Evolutionary conservation across 352 stramenopile species (phyloP), one percentile per base, ranked within the genome.

Genomic region (Phytophthora constricta): DNA sequence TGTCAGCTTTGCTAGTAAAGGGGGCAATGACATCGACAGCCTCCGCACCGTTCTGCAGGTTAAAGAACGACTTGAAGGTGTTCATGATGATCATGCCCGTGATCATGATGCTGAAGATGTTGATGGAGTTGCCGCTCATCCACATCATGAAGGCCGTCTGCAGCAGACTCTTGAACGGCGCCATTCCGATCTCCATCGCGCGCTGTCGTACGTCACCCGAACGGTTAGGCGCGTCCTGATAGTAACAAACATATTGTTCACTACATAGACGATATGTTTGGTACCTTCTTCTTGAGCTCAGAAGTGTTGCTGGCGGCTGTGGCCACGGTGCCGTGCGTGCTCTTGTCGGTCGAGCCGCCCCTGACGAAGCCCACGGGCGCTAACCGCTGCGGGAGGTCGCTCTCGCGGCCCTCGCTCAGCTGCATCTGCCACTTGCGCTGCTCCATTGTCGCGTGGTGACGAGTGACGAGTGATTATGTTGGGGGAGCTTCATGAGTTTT

Each of bases 91-190:
- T 95, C 90, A 97, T 97, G 58, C 77, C 91, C 7, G 89, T 97
- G 75, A 98, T 93, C 92, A 98, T 98, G 77, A 98, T 98, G 61
- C 87, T 97, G 73, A 98, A 98, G 63, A 98, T 98, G 76, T 98
- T 97, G 69, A 98, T 91, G 48, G 90, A 91, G 62, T 92, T 96
- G 58, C 94, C 94, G 55, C 87, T 96, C 94, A 98, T 98, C 90
- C 93, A 98, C 89, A 98, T 97, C 94, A 98, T 98, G 71, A 98
- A 96, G 25, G 81, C 94, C 20, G 95, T 97, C 70, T 98, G 96
- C 60, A 97, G 79, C 20, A 98, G 62, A n/a, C 89, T 91, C 80
- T 97, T 98, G 59, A 96, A 96, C 25, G 93, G 93, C 48, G 78
- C 87, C 74, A 85, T 89, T 26, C 88, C 92, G 48, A 97, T 95